phyloP scores from a whole-genome alignment of 2,329 filamentous ascomycete species.

The Sodiomyces alkalinus region DNA sequence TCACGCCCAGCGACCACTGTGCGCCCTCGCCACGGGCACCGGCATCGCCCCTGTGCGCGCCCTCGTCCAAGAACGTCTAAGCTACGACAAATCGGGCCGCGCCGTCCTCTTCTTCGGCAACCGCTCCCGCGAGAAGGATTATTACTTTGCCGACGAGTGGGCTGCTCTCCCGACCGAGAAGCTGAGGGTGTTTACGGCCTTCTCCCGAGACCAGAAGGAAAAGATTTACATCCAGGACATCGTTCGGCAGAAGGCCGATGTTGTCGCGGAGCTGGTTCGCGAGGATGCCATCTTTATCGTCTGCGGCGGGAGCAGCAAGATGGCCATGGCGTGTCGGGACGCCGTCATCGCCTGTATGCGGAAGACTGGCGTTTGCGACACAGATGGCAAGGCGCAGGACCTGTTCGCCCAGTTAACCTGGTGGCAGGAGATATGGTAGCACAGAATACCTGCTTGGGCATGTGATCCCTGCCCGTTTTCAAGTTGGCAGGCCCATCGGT shows the following conservation, averaged over 20 bases:
- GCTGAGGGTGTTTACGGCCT: conserved; percentile 23
- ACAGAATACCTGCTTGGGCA: neutral
- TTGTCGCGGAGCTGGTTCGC: conserved; percentile 21
- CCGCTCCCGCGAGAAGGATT: conserved; percentile 60
- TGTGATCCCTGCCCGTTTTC: neutral
- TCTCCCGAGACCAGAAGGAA: conserved; percentile 29
- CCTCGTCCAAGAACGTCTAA: conserved; percentile 58
- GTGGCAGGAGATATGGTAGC: conserved; percentile 48
- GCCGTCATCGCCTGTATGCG: conserved; percentile 34
- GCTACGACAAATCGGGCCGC: conserved; percentile 9
- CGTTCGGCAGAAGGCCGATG: conserved; percentile 25
- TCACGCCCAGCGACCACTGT: conserved; percentile 36
- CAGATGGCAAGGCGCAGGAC: conserved; percentile 22
- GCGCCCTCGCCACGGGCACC: conserved; percentile 74
- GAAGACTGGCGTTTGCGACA: conserved; percentile 17
- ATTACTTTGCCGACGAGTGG: conserved; percentile 74
- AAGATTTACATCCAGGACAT: conserved; percentile 43
- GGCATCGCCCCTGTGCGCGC: conserved; percentile 74
- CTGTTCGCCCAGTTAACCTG: conserved; percentile 22
- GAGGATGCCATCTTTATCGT: conserved; percentile 31
- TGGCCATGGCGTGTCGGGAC: conserved; percentile 38
- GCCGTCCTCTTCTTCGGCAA: conserved; percentile 70
- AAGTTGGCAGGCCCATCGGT: neutral
- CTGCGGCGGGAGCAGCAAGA: conserved; percentile 41
- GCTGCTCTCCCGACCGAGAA: conserved; percentile 2